phyloP scores from a whole-genome alignment of 2,329 filamentous ascomycete genomes.

The Hawksworthiomyces lignivorus region DNA sequence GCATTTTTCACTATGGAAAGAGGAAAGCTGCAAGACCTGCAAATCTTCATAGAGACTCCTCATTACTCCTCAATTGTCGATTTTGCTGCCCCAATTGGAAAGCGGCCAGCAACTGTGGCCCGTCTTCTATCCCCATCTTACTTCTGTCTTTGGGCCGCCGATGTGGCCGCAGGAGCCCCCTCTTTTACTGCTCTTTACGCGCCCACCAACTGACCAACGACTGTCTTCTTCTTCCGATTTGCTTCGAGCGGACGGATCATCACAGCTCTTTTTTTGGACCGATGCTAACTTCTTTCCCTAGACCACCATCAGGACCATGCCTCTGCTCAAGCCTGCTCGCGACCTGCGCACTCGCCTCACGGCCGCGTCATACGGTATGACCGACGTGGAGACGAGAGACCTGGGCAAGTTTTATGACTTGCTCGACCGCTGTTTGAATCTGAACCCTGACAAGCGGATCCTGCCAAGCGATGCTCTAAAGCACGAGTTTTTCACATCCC shows the following conservation, averaged over 20 bases:
- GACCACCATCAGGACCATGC: constrained; percentile 60
- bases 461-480: constrained; percentile 78
- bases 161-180: neutral
- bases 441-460: constrained; percentile 90
- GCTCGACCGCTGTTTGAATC: constrained; percentile 75
- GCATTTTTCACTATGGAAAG: too few relatives aligned
- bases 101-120: too few relatives aligned
- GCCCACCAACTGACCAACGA: too few relatives aligned
- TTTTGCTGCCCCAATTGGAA: too few relatives aligned
- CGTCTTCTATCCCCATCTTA: too few relatives aligned
- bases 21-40: too few relatives aligned
- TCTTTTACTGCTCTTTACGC: neutral
- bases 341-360: constrained; percentile 76
- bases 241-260: too few relatives aligned
- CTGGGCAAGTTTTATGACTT: constrained; percentile 79
- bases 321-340: constrained; percentile 66
- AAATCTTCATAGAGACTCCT: too few relatives aligned
- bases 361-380: constrained; percentile 66
- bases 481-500: constrained; percentile 71
- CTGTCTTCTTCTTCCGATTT: too few relatives aligned
- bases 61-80: too few relatives aligned
- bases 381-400: constrained; percentile 66
- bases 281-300: constrained; percentile 26
- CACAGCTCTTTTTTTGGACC: constrained; percentile 11
- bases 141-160: neutral